Evolutionary conservation across 306 rosid genomes (phyloP).

Genomic region (Castanea crenata): DNA sequence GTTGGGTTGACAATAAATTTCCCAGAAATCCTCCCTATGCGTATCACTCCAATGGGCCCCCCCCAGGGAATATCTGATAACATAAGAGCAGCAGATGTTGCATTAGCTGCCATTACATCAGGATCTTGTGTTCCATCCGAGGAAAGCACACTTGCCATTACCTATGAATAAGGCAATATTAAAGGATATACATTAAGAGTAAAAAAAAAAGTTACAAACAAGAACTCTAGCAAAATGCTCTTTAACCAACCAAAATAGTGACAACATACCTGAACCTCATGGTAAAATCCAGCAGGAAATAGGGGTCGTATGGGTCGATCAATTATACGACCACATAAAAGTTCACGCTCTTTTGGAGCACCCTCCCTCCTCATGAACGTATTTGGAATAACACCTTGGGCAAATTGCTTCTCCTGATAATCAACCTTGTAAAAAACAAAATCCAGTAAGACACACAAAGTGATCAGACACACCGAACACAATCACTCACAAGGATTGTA

Average conservation of each 20-base stretch:
- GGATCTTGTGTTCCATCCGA: slow-evolving; percentile 93
- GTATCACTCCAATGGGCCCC: slow-evolving; percentile 92
- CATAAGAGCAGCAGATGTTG: slow-evolving; percentile 94
- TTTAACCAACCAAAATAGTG: not conserved
- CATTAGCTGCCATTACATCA: slow-evolving; percentile 88
- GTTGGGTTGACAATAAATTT: slow-evolving; percentile 85
- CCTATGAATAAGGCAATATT: slow-evolving; percentile 41
- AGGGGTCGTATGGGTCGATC: slow-evolving; percentile 92
- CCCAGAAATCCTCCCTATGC: slow-evolving; percentile 80
- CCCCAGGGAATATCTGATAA: slow-evolving; percentile 97
- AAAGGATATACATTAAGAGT: not conserved
- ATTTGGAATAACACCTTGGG: slow-evolving; percentile 82
- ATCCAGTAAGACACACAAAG: not conserved
- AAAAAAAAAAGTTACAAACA: not conserved
- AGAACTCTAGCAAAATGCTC: not conserved
- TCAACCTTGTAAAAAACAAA: slow-evolving; percentile 63
- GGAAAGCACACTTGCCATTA: slow-evolving; percentile 85
- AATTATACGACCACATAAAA: slow-evolving; percentile 80
- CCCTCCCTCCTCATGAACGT: slow-evolving; percentile 90
- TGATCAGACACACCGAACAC: not conserved
- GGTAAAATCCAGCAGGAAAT: slow-evolving; percentile 88
- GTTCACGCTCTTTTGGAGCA: slow-evolving; percentile 94
- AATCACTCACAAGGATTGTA: not conserved
- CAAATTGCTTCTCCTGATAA: slow-evolving; percentile 91
- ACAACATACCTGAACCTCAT: slow-evolving; percentile 84